Evolutionary conservation across 1,139 yeast species (phyloP), one percentile per base, ranked within the genome.

Genomic region (Candida sp.): DNA sequence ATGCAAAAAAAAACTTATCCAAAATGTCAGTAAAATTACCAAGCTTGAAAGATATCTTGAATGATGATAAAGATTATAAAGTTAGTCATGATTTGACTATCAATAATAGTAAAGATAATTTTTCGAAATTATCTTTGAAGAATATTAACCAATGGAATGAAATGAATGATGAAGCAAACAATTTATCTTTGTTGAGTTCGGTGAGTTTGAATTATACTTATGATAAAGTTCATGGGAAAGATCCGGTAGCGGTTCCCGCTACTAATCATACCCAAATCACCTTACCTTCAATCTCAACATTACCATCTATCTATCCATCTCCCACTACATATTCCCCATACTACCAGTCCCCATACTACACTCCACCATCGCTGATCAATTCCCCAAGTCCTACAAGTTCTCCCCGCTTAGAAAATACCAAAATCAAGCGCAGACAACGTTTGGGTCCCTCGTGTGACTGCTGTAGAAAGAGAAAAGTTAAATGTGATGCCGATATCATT

Each of bases 391-490:
- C 34, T 15, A 39, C 8, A 12, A 23, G 30, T 8, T 19, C 37
- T 5, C 21, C 32, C 33, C 21, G 25, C 52, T 12, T 32, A 2
- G 19, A 11, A 11, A 32, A 12, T 12, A 12, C 34, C 4, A 32
- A 32, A 12, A 32, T 43, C 15, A 73, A 66, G 49, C 73, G 75
- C 61, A 62, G 86, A 51, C 91, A 85, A 61, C 66, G 93, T 48
- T 69, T 79, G 21, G 91, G 93, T 0, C 91, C 91, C 7, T 80
- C 87, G 40, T 85, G 93, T 62, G 91, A 85, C 58, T 68, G 78
- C 36, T 85, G 93, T 59, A 70, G 90, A 42, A 59, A 77, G n/a
- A 73, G 88, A 48, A 85, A 85, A 61, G 86, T 84, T 47, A 85
- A 83, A 61, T 85, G 93, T 63, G 82, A 84, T 56, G 88, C 91